phyloP scores from a whole-genome alignment of 306 rosid genomes.

The Leucaena leucocephala region DNA sequence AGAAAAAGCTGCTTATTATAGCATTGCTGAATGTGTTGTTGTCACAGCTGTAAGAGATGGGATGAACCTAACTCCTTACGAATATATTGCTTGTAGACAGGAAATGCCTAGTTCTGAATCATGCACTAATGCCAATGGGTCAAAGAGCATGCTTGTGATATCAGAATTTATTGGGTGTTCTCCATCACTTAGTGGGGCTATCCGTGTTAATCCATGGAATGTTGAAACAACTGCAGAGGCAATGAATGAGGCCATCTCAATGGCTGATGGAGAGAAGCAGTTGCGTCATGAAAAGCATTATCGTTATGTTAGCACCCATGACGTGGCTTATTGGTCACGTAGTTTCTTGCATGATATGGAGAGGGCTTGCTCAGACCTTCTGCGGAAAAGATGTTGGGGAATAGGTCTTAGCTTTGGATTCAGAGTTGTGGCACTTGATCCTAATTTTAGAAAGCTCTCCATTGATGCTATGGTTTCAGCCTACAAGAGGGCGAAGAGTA shows the following conservation, averaged over 20 bases:
- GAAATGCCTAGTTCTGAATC: slow-evolving; percentile 59
- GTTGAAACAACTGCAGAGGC: slow-evolving; percentile 82
- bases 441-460: slow-evolving; percentile 77
- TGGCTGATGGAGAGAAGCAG: slow-evolving; percentile 64
- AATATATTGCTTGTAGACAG: slow-evolving; percentile 76
- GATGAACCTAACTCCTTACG: slow-evolving; percentile 84
- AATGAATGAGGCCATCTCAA: slow-evolving; percentile 71
- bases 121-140: slow-evolving; percentile 43
- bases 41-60: slow-evolving; percentile 92
- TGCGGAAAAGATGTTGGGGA: slow-evolving; percentile 51
- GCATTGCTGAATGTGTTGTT: slow-evolving; percentile 82
- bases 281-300: slow-evolving; percentile 81
- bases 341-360: slow-evolving; percentile 61
- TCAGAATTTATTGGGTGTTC: slow-evolving; percentile 86
- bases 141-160: slow-evolving; percentile 86
- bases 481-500: slow-evolving; percentile 55
- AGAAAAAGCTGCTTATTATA: slow-evolving; percentile 71
- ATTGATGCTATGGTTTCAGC: slow-evolving; percentile 67
- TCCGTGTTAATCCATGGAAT: slow-evolving; percentile 83
- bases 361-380: slow-evolving; percentile 53
- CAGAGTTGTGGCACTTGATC: slow-evolving; percentile 84
- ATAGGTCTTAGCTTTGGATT: slow-evolving; percentile 76
- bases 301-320: slow-evolving; percentile 73
- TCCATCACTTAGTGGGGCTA: slow-evolving; percentile 86
- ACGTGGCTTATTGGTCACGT: slow-evolving; percentile 51